Evolutionary conservation across 768 basidiomycete genomes (phyloP), one percentile per base, ranked within the genome.

Genomic region (Roridomyces roridus): DNA sequence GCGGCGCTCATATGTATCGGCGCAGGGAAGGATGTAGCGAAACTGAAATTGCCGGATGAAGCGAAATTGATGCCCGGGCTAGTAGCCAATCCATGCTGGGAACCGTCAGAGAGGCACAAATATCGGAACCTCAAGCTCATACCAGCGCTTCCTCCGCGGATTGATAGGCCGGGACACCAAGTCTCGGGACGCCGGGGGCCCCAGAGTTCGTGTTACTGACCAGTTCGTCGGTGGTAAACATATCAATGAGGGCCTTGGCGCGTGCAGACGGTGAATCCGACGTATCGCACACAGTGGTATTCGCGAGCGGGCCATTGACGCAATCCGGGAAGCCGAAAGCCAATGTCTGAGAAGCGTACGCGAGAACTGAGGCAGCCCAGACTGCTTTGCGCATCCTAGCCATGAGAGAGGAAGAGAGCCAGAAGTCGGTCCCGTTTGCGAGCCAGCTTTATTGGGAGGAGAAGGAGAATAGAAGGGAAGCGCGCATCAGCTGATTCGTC

Each of bases 131-230:
- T 23, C 24, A 14, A 25, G 66, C 74, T 55, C 61, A 11, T 34
- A 84, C 84, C 64, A 85, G 62, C 2, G 77, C 83, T 71, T 85
- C 83, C 21, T 77, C 79, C 83, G 83, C 84, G 81, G 82, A 84
- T 47, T 84, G 73, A 51, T 86, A 86, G 10, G 76, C 64, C 7
- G 82, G 81, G 20, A 86, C 67, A 17, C 83, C 83, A 1, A 85
- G 74, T 10, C 83, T 78, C 53, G 82, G 71, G 18, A 84, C 82
- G 31, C 82, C 85, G 11, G 80, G 79, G 7, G 82, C 76, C 1
- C 68, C 53, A 53, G 80, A 82, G 37, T 75, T 78, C 4, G 80
- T 82, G 65, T 85, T 84, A 46, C 69, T 72, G 45, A 80, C 78
- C 51, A 84, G 69, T 58, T 86, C 85, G 14, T 74, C 73, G 31